Base-by-base conservation (phyloP, 2,329 filamentous ascomycete species). In the Penicillium sp. region DNA sequence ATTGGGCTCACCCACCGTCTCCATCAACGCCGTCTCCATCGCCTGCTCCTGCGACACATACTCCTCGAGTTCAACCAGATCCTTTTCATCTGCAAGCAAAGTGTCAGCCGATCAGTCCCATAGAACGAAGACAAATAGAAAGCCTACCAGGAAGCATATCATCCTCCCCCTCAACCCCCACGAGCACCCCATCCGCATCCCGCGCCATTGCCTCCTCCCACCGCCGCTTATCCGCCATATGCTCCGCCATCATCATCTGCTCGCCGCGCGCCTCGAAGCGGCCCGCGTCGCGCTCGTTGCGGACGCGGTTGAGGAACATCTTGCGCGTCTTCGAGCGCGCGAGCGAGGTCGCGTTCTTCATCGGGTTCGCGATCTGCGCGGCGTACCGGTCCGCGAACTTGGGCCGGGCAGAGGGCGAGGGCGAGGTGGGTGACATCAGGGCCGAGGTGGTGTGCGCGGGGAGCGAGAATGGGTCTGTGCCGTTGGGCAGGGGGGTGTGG, bases 191-290 rank as follows among this genome's bases (percentile, higher is more conserved):
- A 34, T 63, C 64, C 14, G 59, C 62, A 28, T 59, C 48, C 25
- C 58, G 45, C 32, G 48, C 52, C 65, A 70, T 69, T 17, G 39
- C 45, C 46, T 68, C 66, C 19, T 63, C 61, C 64, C 69, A 70
- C 35, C 49, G 47, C 46, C 57, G 59, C 54, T 62, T 58, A 51
- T 63, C 67, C 38, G 55, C 60, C 39, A 64, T 51, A 54, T 61
- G 61, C 45, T 72, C 70, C 65, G 62, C 67, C 50, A 55, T 65
- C 59, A 62, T 65, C 43, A 66, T 61, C 60, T 62, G 69, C 53
- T 63, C 74, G 49, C 62, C 68, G 48, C 59, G 66, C 48, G 55
- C 57, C 45, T 67, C 62, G 39, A 65, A 67, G 6, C 64, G 60
- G 1, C 56, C 60, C 23, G 57, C 53, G 10, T 70, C 66, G 19